These are phyloP conservation scores for Phlyctochytrium bullatum DNA, from an alignment of 192 early-diverging fungal genomes.

Conservation along the genomic window DNA sequence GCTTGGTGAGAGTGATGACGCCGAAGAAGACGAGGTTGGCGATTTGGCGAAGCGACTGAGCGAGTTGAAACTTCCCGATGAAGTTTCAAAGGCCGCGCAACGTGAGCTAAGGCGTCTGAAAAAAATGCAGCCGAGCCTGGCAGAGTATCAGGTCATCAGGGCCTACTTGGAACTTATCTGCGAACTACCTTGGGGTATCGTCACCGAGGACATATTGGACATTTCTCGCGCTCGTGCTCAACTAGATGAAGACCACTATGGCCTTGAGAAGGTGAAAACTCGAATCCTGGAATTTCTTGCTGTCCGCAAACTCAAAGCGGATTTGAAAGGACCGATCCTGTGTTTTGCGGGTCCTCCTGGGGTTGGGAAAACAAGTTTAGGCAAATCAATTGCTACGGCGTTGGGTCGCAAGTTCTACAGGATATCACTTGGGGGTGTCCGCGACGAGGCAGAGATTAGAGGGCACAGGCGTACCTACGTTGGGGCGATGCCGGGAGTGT, in stretches of 20 bases:
- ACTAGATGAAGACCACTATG: constrained; percentile 80
- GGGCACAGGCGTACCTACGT: constrained; percentile 87
- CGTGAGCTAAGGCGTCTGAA: constrained; percentile 68
- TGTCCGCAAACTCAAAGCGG: constrained; percentile 73
- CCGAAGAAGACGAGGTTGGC: constrained; percentile 66
- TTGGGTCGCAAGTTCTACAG: constrained; percentile 78
- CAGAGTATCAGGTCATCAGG: constrained; percentile 74
- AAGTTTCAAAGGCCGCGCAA: constrained; percentile 54
- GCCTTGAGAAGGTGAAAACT: constrained; percentile 76
- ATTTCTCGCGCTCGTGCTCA: constrained; percentile 60
- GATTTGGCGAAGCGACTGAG: constrained; percentile 54
- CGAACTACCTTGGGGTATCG: constrained; percentile 73
- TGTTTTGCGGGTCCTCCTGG: constrained; percentile 48
- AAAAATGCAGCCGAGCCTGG: constrained; percentile 66
- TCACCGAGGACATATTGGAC: constrained; percentile 62
- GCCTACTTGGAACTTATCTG: constrained; percentile 77
- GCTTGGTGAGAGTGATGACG: constrained; percentile 64
- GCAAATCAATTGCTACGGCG: constrained; percentile 74
- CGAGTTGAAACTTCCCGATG: constrained; percentile 61
- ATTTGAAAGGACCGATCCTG: constrained; percentile 75
- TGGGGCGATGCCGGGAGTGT: constrained; percentile 77
- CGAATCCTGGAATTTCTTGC: constrained; percentile 82
- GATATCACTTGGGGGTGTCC: constrained; percentile 77
- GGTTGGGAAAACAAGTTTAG: constrained; percentile 83
- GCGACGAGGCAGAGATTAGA: constrained; percentile 85